Base-by-base conservation (phyloP, 2,329 filamentous ascomycete species). In the Alternaria brassicicola region DNA sequence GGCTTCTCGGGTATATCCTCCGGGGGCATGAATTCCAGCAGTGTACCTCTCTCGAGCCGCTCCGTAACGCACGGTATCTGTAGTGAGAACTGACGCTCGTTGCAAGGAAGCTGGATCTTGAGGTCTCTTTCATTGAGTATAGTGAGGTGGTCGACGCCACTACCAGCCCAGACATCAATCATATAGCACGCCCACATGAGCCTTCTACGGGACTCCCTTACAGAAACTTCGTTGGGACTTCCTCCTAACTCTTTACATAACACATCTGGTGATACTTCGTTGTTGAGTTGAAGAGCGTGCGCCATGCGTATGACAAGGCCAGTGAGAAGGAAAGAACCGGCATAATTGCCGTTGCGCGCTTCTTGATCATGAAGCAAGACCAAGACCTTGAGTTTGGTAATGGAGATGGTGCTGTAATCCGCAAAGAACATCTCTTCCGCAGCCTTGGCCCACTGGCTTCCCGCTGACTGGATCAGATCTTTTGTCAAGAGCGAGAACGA, bases 111-210 rank as follows among this genome's bases (percentile, higher is more conserved):
- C 42, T 74, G 72, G 19, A 74, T 69, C 59, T 72, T 73, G 52
- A 74, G 65, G 33, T 74, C 72, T 45, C 64, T 69, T 56, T 74
- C 70, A 54, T 69, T 74, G 46, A 74, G 36, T 12, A 74, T 73
- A 19, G 72, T 74, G 31, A 74, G 60, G 43, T 72, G 72, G 48
- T 74, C 72, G 10, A 74, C 70, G 9, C 72, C 72, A 54, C 72
- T 73, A 10, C 72, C 72, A 35, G 72, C 72, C 72, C 72, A 74
- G 9, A 74, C 71, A 55, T 74, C 72, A 36, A 74, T 68, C 70
- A 74, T 72, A 51, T 73, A 74, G 47, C 72, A 74, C 9, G 72
- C 70, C 72, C 72, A 74, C 72, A 74, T 74, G 9, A 74, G 47
- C n/a, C 72, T 58, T 52, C 72, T 63, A n/a, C 68, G 61, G 19